Conservation (phyloP, 805 yeast genomes). For the Jamesozyma spencerorum region DNA sequence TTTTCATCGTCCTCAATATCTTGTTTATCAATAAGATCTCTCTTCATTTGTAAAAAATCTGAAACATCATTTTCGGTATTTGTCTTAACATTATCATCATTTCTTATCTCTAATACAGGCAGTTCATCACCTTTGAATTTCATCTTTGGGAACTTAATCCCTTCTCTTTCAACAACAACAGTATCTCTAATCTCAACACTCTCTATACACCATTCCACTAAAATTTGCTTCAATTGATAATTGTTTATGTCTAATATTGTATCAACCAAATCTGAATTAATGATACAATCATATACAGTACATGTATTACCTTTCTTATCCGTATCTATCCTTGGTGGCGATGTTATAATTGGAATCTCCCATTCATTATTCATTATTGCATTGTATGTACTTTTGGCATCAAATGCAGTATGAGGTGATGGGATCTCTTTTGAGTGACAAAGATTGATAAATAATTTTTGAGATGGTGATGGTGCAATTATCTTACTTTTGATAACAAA, state of each 20-base stretch:
- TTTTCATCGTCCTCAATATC: slow-evolving; percentile 28
- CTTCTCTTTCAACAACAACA: slow-evolving; percentile 49
- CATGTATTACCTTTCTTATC: slow-evolving; percentile 68
- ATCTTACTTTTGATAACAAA: slow-evolving; percentile 65
- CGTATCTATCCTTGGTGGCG: slow-evolving; percentile 40
- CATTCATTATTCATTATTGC: slow-evolving; percentile 62
- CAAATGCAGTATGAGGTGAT: slow-evolving; percentile 44
- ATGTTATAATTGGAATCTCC: slow-evolving; percentile 77
- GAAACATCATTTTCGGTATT: slow-evolving; percentile 28
- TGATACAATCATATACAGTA: slow-evolving; percentile 70
- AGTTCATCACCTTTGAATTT: slow-evolving; percentile 51
- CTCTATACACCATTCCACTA: slow-evolving; percentile 79
- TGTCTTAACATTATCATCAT: slow-evolving; percentile 35
- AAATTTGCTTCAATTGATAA: slow-evolving; percentile 49
- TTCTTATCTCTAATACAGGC: slow-evolving; percentile 31
- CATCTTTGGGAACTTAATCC: slow-evolving; percentile 60
- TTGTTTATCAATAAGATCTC: slow-evolving; percentile 22
- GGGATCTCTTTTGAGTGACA: slow-evolving; percentile 64
- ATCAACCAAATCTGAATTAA: slow-evolving; percentile 33
- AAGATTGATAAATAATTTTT: slow-evolving; percentile 68
- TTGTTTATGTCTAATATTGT: slow-evolving; percentile 46
- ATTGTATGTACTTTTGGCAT: slow-evolving; percentile 50
- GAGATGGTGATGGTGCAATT: slow-evolving; percentile 25
- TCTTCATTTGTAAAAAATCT: slow-evolving; percentile 9
- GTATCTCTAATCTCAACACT: slow-evolving; percentile 53